Conservation (phyloP, 2,329 filamentous ascomycete species). For the Rutstroemia sp. region DNA sequence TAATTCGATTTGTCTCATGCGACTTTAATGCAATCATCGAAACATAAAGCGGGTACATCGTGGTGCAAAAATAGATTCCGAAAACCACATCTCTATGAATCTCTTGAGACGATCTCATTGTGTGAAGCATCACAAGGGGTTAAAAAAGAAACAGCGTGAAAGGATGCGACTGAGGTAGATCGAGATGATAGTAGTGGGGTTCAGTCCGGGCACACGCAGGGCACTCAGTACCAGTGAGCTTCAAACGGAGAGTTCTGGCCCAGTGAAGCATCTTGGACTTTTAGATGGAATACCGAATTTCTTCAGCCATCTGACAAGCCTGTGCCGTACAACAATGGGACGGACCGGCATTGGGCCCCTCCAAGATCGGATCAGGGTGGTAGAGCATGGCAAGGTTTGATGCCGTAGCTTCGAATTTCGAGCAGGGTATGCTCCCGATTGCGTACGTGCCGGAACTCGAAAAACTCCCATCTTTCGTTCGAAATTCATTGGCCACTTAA, state of each 20-base stretch:
- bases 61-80: conserved; percentile 15
- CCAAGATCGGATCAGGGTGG: conserved; percentile 7
- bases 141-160: conserved; percentile 16
- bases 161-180: conserved; percentile 16
- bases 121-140: conserved; percentile 14
- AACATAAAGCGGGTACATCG: conserved; percentile 19
- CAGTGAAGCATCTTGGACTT: conserved; percentile 11
- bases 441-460: neutral
- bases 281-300: conserved; percentile 4
- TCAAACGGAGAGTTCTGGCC: conserved; percentile 2
- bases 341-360: conserved; percentile 11
- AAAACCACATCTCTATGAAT: conserved; percentile 2
- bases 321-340: conserved; percentile 17
- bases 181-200: neutral
- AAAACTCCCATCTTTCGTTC: too few species aligned
- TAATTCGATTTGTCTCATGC: conserved; percentile 9
- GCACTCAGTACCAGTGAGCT: neutral
- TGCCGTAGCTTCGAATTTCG: conserved; percentile 12
- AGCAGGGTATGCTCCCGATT: conserved; percentile 1
- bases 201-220: neutral
- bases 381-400: conserved; percentile 13
- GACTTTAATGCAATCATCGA: conserved; percentile 18
- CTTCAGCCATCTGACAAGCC: conserved; percentile 15
- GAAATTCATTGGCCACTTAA: neutral
- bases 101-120: conserved; percentile 16